Base-by-base conservation (phyloP, 176 grass and related monocot genomes). In the Aegilops sharonensis region DNA sequence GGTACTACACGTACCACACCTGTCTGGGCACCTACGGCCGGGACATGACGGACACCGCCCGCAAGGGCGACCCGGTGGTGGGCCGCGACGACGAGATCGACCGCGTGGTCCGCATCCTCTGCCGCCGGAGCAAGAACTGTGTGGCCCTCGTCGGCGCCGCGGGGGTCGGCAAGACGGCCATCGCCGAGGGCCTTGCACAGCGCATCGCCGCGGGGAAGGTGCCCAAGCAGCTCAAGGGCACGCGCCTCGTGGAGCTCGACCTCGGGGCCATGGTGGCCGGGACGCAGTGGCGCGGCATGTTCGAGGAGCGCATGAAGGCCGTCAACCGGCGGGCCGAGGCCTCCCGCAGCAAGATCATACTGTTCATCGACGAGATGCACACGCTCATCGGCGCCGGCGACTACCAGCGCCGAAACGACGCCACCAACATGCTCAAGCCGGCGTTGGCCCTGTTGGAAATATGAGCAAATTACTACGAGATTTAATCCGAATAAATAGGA, bases 341-440 rank as follows among this genome's bases (percentile, higher is more conserved):
- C 2, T 43, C 39, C 39, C 0, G 7, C 21, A n/a, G 39, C 39
- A 25, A 73, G 70, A 25, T 73, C 6, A 15, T 73, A 2, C 70
- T 73, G 2, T 73, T 73, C 39, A 45, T 73, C n/a, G n/a, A 73
- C 39, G 70, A 73, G 70, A 73, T 73, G 70, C 70, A 73, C 70
- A 73, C 42, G 39, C 70, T 73, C 39, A 1, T 75, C 42, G 72
- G 72, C 23, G 3, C 5, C 40, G 72, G 72, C 42, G 42, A 75
- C 12, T 27, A n/a, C 12, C 1, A 9, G 24, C 23, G 72, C 6
- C 40, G 72, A 1, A 29, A 8, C 42, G 72, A 75, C 42, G 72
- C 72, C 42, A 42, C 72, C 42, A 75, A 75, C 72, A 50, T 75
- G 25, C 40, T 75, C 1, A 75, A 75, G 72, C 71, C 71, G 0